phyloP scores from a whole-genome alignment of 2,329 filamentous ascomycete species.

The Colletotrichum orbiculare region DNA sequence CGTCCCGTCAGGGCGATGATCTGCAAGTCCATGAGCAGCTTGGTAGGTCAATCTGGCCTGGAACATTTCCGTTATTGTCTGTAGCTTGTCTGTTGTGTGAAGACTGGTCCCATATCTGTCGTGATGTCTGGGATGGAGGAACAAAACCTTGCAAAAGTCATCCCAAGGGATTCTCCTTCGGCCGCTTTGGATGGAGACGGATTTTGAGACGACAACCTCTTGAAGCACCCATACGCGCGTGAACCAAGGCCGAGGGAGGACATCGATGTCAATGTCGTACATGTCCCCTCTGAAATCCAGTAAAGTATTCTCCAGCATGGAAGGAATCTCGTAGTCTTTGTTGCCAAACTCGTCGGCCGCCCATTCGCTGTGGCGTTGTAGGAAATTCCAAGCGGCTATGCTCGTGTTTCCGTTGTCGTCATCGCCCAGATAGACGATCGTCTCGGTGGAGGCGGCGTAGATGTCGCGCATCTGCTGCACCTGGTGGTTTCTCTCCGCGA shows the following conservation, averaged over 20 bases:
- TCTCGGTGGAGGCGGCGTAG: not conserved
- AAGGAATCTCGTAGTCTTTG: not conserved
- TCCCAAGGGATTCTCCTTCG: not conserved
- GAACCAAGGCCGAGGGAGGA: not conserved
- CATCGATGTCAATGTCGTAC: not conserved
- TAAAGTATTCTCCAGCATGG: not conserved
- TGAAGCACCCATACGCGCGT: not conserved
- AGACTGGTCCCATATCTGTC: not conserved
- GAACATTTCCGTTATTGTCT: too few species aligned
- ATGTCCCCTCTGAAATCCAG: not conserved
- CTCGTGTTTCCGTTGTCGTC: not conserved
- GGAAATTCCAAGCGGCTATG: not conserved
- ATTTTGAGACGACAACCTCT: not conserved
- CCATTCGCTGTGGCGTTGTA: not conserved
- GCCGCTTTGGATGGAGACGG: not conserved
- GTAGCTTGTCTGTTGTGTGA: too few species aligned
- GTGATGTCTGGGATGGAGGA: rapidly evolving
- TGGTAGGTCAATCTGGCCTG: too few species aligned
- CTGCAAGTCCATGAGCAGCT: too few species aligned
- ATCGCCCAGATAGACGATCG: not conserved
- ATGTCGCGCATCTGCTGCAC: constrained; percentile 9
- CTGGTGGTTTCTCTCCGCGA: not conserved
- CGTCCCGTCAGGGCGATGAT: too few species aligned
- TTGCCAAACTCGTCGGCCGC: not conserved
- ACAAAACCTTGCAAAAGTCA: not conserved